Evolutionary conservation across 2,329 filamentous ascomycete genomes (phyloP).

Genomic region (Hypoxylon sp.): DNA sequence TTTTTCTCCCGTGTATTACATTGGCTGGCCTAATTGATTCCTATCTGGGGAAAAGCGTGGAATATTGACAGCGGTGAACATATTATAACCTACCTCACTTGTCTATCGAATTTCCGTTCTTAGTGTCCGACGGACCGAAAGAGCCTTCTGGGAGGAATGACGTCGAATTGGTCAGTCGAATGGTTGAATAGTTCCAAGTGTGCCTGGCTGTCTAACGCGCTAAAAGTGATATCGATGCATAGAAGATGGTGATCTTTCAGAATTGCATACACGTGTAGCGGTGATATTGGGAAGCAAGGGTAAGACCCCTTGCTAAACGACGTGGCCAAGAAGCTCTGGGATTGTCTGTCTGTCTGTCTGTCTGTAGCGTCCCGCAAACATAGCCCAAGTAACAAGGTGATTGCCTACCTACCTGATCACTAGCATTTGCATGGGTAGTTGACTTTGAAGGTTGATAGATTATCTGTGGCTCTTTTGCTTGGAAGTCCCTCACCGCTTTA

Average conservation of each 20-base stretch:
- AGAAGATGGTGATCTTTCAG: constrained; percentile 13
- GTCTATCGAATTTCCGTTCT: constrained; percentile 14
- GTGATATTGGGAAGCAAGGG: constrained; percentile 10
- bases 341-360: neutral
- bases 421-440: neutral
- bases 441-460: neutral
- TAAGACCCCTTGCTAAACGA: constrained; percentile 23
- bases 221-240: constrained; percentile 2
- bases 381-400: neutral
- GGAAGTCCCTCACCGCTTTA: neutral
- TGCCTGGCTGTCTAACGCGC: neutral
- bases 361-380: constrained; percentile 7
- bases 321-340: constrained; percentile 29
- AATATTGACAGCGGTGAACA: constrained; percentile 36
- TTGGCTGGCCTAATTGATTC: constrained; percentile 27
- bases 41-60: constrained; percentile 31
- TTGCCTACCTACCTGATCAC: neutral
- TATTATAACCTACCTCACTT: constrained; percentile 7
- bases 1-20: constrained; percentile 39
- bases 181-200: neutral
- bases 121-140: constrained; percentile 16
- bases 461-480: neutral
- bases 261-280: constrained; percentile 12
- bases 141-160: constrained; percentile 6
- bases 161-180: constrained; percentile 29